These are phyloP conservation scores for Xerocomus nothofagi DNA, from an alignment of 1,284 basidiomycete genomes.

Conservation along the genomic window DNA sequence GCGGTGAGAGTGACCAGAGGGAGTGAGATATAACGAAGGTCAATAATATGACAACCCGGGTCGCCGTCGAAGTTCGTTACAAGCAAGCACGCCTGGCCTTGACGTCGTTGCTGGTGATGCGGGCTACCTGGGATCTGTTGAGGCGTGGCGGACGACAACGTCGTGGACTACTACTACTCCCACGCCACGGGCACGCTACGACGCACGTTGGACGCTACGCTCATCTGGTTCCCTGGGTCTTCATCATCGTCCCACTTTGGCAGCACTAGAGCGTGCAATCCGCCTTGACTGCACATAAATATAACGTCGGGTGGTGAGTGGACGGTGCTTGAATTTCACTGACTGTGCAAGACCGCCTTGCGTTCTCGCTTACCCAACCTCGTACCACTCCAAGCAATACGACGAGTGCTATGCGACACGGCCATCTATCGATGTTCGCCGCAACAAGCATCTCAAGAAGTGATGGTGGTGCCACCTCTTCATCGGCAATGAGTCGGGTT, in stretches of 20 bases:
- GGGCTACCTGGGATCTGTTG: conserved; percentile 7
- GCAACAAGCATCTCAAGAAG: neutral
- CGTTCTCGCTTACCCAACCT: conserved; percentile 12
- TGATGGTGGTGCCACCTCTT: conserved; percentile 3
- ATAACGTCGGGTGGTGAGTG: conserved; percentile 3
- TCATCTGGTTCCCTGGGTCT: too few species aligned
- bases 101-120: conserved; percentile 14
- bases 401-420: conserved; percentile 5
- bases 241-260: conserved; percentile 8
- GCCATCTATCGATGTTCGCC: neutral
- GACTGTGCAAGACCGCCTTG: conserved; percentile 4
- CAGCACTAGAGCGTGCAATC: conserved; percentile 1
- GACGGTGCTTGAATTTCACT: neutral
- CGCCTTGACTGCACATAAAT: conserved; percentile 5
- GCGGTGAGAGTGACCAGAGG: conserved; percentile 11
- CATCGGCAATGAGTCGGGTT: conserved; percentile 10
- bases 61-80: conserved; percentile 3
- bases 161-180: conserved; percentile 6
- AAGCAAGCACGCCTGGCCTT: conserved; percentile 1
- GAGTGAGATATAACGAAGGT: conserved; percentile 19
- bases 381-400: too few species aligned
- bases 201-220: conserved; percentile 7
- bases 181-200: conserved; percentile 22
- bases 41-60: conserved; percentile 14
- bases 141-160: conserved; percentile 16